These are phyloP conservation scores for Sporothrix pseudoabietina DNA, from an alignment of 2,329 filamentous ascomycete genomes.

Conservation along the genomic window DNA sequence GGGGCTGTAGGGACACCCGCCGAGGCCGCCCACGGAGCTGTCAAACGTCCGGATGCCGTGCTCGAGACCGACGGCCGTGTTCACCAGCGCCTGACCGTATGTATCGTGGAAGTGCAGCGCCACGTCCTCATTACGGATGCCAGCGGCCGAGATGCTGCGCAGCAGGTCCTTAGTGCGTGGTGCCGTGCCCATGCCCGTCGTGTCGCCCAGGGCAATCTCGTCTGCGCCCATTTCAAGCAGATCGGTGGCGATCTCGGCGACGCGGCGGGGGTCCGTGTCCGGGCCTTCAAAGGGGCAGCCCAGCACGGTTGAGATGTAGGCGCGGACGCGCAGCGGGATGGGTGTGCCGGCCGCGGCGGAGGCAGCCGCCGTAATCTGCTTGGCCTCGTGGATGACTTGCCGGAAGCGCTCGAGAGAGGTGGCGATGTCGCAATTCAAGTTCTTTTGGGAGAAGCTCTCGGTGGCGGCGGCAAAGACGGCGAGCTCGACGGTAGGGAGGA, in stretches of 20 bases:
- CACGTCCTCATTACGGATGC: slow-evolving; percentile 68
- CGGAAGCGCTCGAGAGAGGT: slow-evolving; percentile 71
- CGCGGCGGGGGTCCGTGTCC: slow-evolving; percentile 63
- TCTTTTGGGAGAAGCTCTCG: slow-evolving; percentile 76
- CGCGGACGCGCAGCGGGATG: slow-evolving; percentile 66
- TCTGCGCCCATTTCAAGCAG: slow-evolving; percentile 85
- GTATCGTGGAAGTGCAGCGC: slow-evolving; percentile 90
- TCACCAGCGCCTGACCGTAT: slow-evolving; percentile 82
- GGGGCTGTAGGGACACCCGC: slow-evolving; percentile 82
- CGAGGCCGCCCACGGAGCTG: slow-evolving; percentile 75
- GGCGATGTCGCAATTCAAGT: slow-evolving; percentile 78
- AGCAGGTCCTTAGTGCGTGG: slow-evolving; percentile 67
- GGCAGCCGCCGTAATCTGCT: slow-evolving; percentile 52
- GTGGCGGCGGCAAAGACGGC: slow-evolving; percentile 72
- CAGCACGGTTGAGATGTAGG: slow-evolving; percentile 78
- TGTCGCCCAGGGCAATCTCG: slow-evolving; percentile 88
- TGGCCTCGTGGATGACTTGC: slow-evolving; percentile 69
- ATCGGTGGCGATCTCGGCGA: slow-evolving; percentile 66
- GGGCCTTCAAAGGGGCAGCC: slow-evolving; percentile 76
- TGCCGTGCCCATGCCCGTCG: slow-evolving; percentile 87
- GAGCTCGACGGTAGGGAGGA: slow-evolving; percentile 46
- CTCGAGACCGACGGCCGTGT: slow-evolving; percentile 74
- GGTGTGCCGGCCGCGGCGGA: background rate
- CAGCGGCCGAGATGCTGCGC: slow-evolving; percentile 64
- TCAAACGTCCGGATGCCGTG: slow-evolving; percentile 80